Evolutionary conservation across 1,139 yeast species (phyloP), one percentile per base, ranked within the genome.

Genomic region (Sugiyamaella novakii): DNA sequence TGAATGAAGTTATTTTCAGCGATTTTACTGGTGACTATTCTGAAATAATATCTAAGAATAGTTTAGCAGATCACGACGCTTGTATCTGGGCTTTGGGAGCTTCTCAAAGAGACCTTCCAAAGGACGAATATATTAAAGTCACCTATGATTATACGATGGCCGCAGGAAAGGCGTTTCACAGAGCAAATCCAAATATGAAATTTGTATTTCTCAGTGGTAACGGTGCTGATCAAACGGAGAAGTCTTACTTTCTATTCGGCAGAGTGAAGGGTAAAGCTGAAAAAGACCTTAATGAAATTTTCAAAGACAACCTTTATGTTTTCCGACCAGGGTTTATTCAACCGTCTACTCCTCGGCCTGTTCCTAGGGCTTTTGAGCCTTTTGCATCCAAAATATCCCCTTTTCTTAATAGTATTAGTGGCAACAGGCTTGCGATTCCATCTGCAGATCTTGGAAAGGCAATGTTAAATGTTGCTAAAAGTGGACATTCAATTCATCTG

Each of bases 131-230:
- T 24, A 14, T 30, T 10, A 38, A 37, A 21, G 41, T 49, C 42
- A 49, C 50, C 21, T 27, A 46, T 25, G 53, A 49, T 17, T 49
- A 41, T 33, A 38, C 53, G 5, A 11, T 46, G 27, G 36, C 34
- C 12, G 53, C 50, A 6, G 47, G 45, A 1, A 42, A 41, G 10
- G 45, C 47, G 3, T 37, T 49, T 12, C 19, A 37, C 14, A 17
- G 24, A 30, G 49, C 39, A 8, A 49, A 49, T 24, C 47, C 53
- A 7, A 31, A 42, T 19, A 42, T 49, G 50, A 46, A 37, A 31
- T 49, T 49, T 14, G 8, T 46, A n/a, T 49, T 46, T 42, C 46
- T 49, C 4, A 49, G 53, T 36, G 53, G 53, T n/a, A 27, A 29
- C 7, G 53, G 53, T 12, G 50, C 50, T 12, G 46, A 49, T 14